Base-by-base conservation (phyloP, 108 stramenopile genomes). In the Bacterosira constricta region DNA sequence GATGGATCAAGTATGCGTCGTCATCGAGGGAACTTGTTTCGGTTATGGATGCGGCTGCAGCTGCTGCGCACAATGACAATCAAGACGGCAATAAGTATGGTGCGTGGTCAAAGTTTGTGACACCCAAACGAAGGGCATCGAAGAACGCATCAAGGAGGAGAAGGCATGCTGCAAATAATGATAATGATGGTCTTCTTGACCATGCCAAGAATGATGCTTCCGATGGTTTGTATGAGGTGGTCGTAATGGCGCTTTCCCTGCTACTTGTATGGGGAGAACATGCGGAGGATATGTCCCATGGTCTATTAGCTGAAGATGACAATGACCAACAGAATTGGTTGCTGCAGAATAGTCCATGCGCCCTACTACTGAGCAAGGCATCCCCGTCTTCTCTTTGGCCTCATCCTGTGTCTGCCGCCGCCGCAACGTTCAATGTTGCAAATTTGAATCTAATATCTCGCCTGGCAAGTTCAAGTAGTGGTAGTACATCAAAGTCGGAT, bases 381-480 rank as follows among this genome's bases (percentile, higher is more conserved):
- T 53, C 63, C 17, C 34, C 44, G 23, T 42, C 77, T 36, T 50
- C 63, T 36, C 31, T 45, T 6, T 36, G 58, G 20, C 18, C 50
- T 26, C 26, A 35, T 55, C n/a, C n/a, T n/a, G n/a, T n/a, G n/a
- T n/a, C n/a, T n/a, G 30, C 25, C 35, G 31, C 53, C 2, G 9
- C 29, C 12, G 6, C 41, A 25, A 45, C 25, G 35, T n/a, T 50
- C 13, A 78, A 66, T 31, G 27, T 66, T 7, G 68, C 77, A 9
- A 78, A 70, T 44, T 66, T 78, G 77, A 70, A 71, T 15, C 35
- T 78, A 30, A 70, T 78, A 32, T 78, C 63, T 50, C 69, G 77
- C 11, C 58, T 66, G 21, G 30, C 54, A 6, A 56, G 53, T 50
- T 63, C 64, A 6, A 49, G 69, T 55, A 60, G 27, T 37, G 18